Evolutionary conservation across 2,329 filamentous ascomycete species (phyloP).

Genomic region (Grosmannia serpens): DNA sequence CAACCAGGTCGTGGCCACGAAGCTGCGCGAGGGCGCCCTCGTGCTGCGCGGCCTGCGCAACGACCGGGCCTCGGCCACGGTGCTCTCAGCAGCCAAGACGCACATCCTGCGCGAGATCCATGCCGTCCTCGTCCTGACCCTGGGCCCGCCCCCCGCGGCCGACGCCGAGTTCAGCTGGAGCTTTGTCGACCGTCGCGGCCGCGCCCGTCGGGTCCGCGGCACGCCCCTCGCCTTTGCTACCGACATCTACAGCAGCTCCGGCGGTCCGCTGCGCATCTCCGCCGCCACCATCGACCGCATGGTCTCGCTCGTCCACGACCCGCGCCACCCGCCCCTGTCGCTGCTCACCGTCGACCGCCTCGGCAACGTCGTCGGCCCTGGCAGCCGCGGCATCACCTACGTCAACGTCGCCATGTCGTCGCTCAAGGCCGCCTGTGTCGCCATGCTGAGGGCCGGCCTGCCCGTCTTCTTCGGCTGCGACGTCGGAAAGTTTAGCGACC

Average conservation of each 20-base stretch:
- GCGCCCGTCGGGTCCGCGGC: constrained; percentile 48
- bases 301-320: constrained; percentile 78
- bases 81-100: constrained; percentile 45
- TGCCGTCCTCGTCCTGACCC: constrained; percentile 66
- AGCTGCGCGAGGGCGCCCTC: constrained; percentile 78
- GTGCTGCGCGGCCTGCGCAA: constrained; percentile 45
- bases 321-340: constrained; percentile 60
- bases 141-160: constrained; percentile 66
- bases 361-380: constrained; percentile 61
- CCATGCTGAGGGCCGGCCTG: constrained; percentile 65
- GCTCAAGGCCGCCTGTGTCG: constrained; percentile 62
- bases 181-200: constrained; percentile 59
- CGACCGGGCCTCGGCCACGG: constrained; percentile 22
- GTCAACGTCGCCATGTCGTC: constrained; percentile 67
- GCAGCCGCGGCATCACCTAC: constrained; percentile 61
- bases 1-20: constrained; percentile 66
- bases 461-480: constrained; percentile 86
- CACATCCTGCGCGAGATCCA: constrained; percentile 73
- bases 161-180: constrained; percentile 67
- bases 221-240: constrained; percentile 63
- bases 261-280: constrained; percentile 37
- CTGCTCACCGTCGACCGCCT: constrained; percentile 68
- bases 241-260: constrained; percentile 48
- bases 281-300: constrained; percentile 53
- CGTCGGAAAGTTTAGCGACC: constrained; percentile 71